Percentiles rank a stretch among this genome's conserved stretches.
These are phyloP conservation scores for Teratosphaeriaceae sp. DNA, from an alignment of 2,329 filamentous ascomycete genomes.

Conservation along the genomic window DNA sequence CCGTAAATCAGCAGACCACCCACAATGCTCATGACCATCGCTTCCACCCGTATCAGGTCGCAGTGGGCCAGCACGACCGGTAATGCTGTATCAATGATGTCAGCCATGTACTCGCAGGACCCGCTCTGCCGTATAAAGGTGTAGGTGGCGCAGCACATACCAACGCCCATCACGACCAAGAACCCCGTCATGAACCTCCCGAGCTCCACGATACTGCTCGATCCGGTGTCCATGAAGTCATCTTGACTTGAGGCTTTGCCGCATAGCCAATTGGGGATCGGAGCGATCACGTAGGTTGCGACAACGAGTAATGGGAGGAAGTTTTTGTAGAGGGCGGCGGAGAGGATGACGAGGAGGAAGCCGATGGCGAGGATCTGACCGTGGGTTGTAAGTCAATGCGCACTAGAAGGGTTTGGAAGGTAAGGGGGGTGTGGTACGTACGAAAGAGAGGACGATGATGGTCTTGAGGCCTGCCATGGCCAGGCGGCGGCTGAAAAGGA, in stretches of 20 bases:
- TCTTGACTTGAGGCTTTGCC: slow-evolving; percentile 81
- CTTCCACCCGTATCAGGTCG: slow-evolving; percentile 70
- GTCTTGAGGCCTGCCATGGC: slow-evolving; percentile 89
- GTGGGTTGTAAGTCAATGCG: background rate
- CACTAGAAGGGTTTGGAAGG: background rate
- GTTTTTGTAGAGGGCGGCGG: slow-evolving; percentile 87
- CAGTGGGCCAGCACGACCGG: slow-evolving; percentile 85
- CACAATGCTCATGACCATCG: slow-evolving; percentile 91
- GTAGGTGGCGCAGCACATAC: slow-evolving; percentile 49
- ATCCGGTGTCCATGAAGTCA: slow-evolving; percentile 85
- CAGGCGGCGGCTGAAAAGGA: slow-evolving; percentile 3
- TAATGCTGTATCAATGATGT: slow-evolving; percentile 55
- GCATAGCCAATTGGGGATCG: slow-evolving; percentile 95
- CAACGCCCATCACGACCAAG: slow-evolving; percentile 94
- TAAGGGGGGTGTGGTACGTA: slow-evolving; percentile 37
- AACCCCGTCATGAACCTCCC: slow-evolving; percentile 93
- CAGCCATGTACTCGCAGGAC: background rate
- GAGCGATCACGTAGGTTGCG: slow-evolving; percentile 88
- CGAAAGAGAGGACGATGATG: slow-evolving; percentile 97
- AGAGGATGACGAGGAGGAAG: slow-evolving; percentile 97
- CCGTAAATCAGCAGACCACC: slow-evolving; percentile 94
- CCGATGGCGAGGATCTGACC: slow-evolving; percentile 82
- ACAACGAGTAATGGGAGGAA: slow-evolving; percentile 96
- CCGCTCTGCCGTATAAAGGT: background rate
- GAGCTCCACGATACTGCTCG: slow-evolving; percentile 84